phyloP scores from a whole-genome alignment of 208 protist species.

The Angomonas desouzai region DNA sequence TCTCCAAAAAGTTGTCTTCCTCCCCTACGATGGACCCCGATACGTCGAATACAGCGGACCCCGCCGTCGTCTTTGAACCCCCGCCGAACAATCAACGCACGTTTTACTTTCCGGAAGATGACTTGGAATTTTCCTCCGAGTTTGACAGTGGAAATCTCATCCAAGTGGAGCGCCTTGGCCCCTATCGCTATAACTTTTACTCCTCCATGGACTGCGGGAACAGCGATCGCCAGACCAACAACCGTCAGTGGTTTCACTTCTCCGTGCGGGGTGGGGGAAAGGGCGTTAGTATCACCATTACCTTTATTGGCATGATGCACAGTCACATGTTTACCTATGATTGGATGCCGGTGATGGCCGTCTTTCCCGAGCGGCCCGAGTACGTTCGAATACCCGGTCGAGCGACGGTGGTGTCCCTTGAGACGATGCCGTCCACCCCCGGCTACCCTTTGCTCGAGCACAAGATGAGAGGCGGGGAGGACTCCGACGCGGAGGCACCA shows the following conservation, averaged over 20 bases:
- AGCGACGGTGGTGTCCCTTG: constrained; percentile 45
- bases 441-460: constrained; percentile 69
- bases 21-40: neutral
- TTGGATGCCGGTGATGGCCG: constrained; percentile 75
- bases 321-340: constrained; percentile 82
- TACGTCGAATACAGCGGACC: constrained; percentile 9
- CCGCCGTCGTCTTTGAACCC: constrained; percentile 26
- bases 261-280: constrained; percentile 68
- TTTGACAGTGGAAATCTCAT: constrained; percentile 92
- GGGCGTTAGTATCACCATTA: constrained; percentile 52
- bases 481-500: constrained; percentile 20
- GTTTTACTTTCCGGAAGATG: constrained; percentile 84
- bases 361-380: constrained; percentile 46
- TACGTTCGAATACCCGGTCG: constrained; percentile 70
- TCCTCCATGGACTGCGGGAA: constrained; percentile 85
- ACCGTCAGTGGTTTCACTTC: constrained; percentile 93
- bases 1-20: constrained; percentile 6
- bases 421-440: constrained; percentile 72
- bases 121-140: constrained; percentile 80
- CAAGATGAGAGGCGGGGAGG: constrained; percentile 29
- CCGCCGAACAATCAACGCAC: constrained; percentile 85
- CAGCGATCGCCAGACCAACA: constrained; percentile 73
- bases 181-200: constrained; percentile 73
- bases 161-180: constrained; percentile 71
- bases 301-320: constrained; percentile 81